Conservation (phyloP, 2,329 filamentous ascomycete genomes). For the Colletotrichum sp. region DNA sequence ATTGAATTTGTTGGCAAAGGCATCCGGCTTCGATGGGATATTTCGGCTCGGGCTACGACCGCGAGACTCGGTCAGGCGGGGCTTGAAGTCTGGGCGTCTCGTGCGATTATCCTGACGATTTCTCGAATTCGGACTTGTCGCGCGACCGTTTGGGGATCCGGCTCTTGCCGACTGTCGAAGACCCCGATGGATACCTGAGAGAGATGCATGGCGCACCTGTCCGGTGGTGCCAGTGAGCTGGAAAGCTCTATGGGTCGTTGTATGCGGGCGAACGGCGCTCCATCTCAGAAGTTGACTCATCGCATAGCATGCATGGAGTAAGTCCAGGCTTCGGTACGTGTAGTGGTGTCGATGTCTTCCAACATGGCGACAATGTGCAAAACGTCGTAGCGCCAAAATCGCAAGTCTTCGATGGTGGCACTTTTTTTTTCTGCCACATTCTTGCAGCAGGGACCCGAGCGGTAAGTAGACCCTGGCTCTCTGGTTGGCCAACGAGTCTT, state of each 20-base stretch:
- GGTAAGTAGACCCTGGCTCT: not conserved
- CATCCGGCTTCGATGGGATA: not conserved
- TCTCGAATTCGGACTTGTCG: not conserved
- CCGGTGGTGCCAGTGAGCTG: not conserved
- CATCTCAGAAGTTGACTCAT: conserved; percentile 21
- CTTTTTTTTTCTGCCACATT: conserved; percentile 23
- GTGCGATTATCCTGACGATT: not conserved
- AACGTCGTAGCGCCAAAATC: not conserved
- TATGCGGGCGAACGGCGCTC: conserved; percentile 5
- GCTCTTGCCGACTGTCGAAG: conserved; percentile 55
- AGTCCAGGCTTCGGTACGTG: not conserved
- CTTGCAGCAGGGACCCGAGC: not conserved
- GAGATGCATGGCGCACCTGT: conserved; percentile 26
- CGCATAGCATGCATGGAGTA: conserved; percentile 11
- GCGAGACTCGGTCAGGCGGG: conserved; percentile 23
- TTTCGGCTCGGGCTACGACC: not conserved
- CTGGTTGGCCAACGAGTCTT: not conserved
- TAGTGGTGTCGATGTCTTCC: not conserved
- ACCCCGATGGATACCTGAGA: conserved; percentile 74
- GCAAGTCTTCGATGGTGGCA: not conserved
- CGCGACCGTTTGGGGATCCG: not conserved
- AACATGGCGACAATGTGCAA: not conserved
- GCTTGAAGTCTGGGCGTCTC: not conserved
- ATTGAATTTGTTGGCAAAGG: not conserved
- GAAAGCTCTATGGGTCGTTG: not conserved